phyloP scores from a whole-genome alignment of 2,329 filamentous ascomycete species.

The Trichophyton schoenleinii region DNA sequence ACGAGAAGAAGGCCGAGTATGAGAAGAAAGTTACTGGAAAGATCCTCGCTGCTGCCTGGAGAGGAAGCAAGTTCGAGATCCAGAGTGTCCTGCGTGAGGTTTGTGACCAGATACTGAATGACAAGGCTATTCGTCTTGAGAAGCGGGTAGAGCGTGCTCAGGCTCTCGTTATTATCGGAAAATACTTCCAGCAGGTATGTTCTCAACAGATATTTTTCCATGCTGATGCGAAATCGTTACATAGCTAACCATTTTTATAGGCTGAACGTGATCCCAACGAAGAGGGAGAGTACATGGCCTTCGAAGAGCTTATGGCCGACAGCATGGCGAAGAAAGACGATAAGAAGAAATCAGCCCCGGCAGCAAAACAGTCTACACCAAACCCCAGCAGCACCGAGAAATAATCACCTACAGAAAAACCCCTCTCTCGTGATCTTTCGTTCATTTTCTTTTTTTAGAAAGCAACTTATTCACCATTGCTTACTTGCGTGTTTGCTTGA shows the following conservation, averaged over 20 bases:
- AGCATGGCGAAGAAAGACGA: slow-evolving; percentile 90
- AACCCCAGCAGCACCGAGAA: background rate
- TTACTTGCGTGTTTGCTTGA: no score
- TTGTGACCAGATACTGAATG: slow-evolving; percentile 74
- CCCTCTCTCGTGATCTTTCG: background rate
- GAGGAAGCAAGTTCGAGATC: slow-evolving; percentile 94
- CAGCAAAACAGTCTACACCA: slow-evolving; percentile 5
- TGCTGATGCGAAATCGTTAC: background rate
- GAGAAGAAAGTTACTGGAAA: slow-evolving; percentile 94
- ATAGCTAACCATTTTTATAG: slow-evolving; percentile 35
- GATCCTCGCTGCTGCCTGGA: slow-evolving; percentile 92
- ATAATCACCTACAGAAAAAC: background rate
- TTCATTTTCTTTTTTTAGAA: slow-evolving; percentile 1
- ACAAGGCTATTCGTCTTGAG: slow-evolving; percentile 61
- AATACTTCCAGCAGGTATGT: slow-evolving; percentile 74
- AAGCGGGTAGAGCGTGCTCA: slow-evolving; percentile 89
- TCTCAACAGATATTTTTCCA: background rate
- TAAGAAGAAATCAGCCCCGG: slow-evolving; percentile 41
- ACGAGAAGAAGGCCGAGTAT: slow-evolving; percentile 91
- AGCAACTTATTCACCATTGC: background rate
- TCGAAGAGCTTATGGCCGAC: slow-evolving; percentile 94
- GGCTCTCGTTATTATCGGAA: slow-evolving; percentile 75
- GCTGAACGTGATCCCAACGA: slow-evolving; percentile 83
- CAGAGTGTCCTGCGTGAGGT: slow-evolving; percentile 91
- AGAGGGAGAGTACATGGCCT: slow-evolving; percentile 97